phyloP scores from a whole-genome alignment of 331 rosid species.

The Dryas integrifolia region DNA sequence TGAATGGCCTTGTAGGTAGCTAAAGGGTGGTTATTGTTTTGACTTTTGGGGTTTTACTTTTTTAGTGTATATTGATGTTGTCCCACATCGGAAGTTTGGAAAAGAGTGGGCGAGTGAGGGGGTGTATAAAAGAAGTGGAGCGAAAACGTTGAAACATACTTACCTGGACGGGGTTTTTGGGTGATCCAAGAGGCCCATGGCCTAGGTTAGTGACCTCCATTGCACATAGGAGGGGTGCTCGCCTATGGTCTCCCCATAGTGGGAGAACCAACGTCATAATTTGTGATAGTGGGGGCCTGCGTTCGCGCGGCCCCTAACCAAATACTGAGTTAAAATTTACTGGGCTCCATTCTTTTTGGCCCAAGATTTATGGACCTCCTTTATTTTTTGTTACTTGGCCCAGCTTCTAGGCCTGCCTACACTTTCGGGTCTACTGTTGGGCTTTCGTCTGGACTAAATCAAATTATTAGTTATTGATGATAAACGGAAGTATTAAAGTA shows the following conservation, averaged over 20 bases:
- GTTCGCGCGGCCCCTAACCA: no score
- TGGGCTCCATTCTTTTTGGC: no score
- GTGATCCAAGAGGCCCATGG: background rate
- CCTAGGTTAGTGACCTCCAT: constrained; percentile 3
- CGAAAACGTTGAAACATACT: accelerated
- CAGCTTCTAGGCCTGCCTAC: no score
- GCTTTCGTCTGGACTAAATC: no score
- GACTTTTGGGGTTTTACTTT: background rate
- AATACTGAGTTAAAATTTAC: no score
- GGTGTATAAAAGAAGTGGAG: background rate
- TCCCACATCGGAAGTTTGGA: background rate
- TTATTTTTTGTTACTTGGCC: no score
- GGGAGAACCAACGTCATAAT: constrained; percentile 15
- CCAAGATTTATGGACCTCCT: no score
- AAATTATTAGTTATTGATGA: no score
- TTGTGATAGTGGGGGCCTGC: background rate
- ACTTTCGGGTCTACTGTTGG: no score
- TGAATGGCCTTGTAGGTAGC: no score
- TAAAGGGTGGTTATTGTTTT: no score
- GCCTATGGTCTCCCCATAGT: background rate
- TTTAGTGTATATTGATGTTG: background rate
- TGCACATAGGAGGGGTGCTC: background rate
- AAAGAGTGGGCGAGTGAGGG: background rate
- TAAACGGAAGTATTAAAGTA: no score
- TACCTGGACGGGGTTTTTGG: constrained; percentile 15